Conservation (phyloP, 2,329 filamentous ascomycete genomes). For the Helminthosporium solani region DNA sequence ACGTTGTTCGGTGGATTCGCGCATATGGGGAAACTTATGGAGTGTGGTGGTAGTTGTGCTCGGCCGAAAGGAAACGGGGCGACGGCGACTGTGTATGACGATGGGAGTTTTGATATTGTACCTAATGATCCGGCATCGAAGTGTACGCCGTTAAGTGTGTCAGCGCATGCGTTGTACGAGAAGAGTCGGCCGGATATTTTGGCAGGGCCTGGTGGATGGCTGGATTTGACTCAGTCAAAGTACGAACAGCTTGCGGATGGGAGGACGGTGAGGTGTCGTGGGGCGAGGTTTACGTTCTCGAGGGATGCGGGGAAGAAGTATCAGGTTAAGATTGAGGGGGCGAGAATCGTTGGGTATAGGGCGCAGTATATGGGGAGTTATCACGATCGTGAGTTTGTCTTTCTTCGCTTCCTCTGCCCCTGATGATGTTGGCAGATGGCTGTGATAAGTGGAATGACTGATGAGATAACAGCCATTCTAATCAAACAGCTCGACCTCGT, state of each 20-base stretch:
- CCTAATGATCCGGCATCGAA: constrained; percentile 43
- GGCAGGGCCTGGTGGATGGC: constrained; percentile 51
- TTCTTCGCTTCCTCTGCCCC: not conserved
- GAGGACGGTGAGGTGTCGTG: constrained; percentile 44
- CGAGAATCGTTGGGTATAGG: constrained; percentile 46
- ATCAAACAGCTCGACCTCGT: constrained; percentile 17
- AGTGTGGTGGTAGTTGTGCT: constrained; percentile 53
- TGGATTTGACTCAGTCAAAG: constrained; percentile 45
- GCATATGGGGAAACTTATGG: constrained; percentile 60
- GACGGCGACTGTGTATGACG: constrained; percentile 44
- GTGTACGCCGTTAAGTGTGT: constrained; percentile 54
- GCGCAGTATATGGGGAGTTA: constrained; percentile 51
- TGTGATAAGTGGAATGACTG: constrained; percentile 1
- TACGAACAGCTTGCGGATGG: constrained; percentile 47
- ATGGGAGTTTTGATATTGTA: constrained; percentile 51
- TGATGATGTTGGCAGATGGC: not conserved
- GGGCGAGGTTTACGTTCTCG: constrained; percentile 35
- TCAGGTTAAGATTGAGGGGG: constrained; percentile 54
- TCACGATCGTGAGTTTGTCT: constrained; percentile 36
- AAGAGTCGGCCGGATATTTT: constrained; percentile 55
- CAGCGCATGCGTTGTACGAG: constrained; percentile 58
- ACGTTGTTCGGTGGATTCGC: constrained; percentile 17
- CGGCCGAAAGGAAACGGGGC: constrained; percentile 50
- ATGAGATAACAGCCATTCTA: constrained; percentile 22
- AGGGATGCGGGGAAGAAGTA: constrained; percentile 36